phyloP scores from a whole-genome alignment of 495 filamentous ascomycete species.

The Halenospora varia region DNA sequence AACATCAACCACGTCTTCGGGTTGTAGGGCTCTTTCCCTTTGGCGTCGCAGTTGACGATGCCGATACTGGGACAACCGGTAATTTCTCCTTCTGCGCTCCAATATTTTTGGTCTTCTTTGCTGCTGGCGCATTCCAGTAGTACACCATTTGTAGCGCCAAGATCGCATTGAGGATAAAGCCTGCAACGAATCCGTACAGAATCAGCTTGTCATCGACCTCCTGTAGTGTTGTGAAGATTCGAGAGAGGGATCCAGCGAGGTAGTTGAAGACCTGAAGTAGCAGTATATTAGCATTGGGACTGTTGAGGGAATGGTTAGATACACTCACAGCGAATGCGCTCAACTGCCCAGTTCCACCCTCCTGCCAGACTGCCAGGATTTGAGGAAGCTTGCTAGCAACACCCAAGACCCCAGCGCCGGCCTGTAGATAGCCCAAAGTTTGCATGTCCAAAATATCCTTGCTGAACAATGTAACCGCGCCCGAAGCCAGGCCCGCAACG shows the following conservation, averaged over 20 bases:
- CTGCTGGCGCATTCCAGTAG: constrained; percentile 78
- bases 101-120: constrained; percentile 12
- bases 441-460: constrained; percentile 50
- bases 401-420: constrained; percentile 74
- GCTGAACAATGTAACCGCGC: constrained; percentile 62
- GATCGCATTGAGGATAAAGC: constrained; percentile 80
- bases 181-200: constrained; percentile 86
- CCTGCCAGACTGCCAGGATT: constrained; percentile 74
- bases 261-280: constrained; percentile 87
- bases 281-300: constrained; percentile 6
- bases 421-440: constrained; percentile 73
- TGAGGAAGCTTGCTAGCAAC: constrained; percentile 90
- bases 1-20: constrained; percentile 44
- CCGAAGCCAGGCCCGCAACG: constrained; percentile 66
- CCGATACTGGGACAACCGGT: constrained; percentile 23
- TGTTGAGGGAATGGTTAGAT: background rate
- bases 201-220: constrained; percentile 96
- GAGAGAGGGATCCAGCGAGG: constrained; percentile 81
- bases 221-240: constrained; percentile 95
- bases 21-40: constrained; percentile 49
- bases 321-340: constrained; percentile 87
- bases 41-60: constrained; percentile 33
- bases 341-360: constrained; percentile 90
- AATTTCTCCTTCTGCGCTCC: constrained; percentile 15
- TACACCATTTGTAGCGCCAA: constrained; percentile 89